phyloP scores from a whole-genome alignment of 1,284 basidiomycete species.

The Meripilus lineatus region DNA sequence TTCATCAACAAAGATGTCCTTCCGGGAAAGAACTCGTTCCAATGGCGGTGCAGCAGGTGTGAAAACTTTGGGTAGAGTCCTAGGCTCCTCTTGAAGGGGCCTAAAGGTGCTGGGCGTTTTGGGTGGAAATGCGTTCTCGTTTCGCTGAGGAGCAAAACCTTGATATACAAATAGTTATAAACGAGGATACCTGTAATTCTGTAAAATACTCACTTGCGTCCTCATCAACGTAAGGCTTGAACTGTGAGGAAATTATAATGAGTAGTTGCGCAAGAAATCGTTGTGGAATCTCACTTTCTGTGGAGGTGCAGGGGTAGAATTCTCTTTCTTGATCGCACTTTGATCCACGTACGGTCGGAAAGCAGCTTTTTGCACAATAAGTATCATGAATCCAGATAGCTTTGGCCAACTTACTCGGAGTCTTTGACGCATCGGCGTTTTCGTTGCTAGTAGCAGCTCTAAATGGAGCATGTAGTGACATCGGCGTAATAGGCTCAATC shows the following conservation, averaged over 20 bases:
- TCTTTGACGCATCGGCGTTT: constrained; percentile 18
- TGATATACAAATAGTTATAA: no score
- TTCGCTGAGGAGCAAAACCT: no score
- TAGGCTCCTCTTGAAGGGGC: neutral
- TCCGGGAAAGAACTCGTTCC: neutral
- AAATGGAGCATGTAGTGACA: constrained; percentile 10
- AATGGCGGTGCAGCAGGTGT: constrained; percentile 3
- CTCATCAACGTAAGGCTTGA: constrained; percentile 15
- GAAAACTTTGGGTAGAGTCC: constrained; percentile 3
- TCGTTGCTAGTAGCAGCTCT: constrained; percentile 33
- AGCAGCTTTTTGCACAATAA: constrained; percentile 12
- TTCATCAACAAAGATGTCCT: constrained; percentile 6
- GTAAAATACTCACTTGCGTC: no score
- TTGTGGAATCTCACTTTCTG: constrained; percentile 30
- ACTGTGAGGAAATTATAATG: constrained; percentile 3
- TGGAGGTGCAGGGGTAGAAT: constrained; percentile 40
- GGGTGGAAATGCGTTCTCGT: constrained; percentile 6
- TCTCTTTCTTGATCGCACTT: constrained; percentile 42
- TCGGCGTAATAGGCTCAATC: constrained; percentile 43
- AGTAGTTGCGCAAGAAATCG: constrained; percentile 6
- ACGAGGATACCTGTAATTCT: no score
- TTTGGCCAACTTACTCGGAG: constrained; percentile 8
- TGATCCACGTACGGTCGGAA: constrained; percentile 52
- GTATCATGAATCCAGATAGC: neutral
- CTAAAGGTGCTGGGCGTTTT: constrained; percentile 6